These are phyloP conservation scores for Brassica rapa DNA, from an alignment of 345 rosid species.

Conservation along the genomic window DNA sequence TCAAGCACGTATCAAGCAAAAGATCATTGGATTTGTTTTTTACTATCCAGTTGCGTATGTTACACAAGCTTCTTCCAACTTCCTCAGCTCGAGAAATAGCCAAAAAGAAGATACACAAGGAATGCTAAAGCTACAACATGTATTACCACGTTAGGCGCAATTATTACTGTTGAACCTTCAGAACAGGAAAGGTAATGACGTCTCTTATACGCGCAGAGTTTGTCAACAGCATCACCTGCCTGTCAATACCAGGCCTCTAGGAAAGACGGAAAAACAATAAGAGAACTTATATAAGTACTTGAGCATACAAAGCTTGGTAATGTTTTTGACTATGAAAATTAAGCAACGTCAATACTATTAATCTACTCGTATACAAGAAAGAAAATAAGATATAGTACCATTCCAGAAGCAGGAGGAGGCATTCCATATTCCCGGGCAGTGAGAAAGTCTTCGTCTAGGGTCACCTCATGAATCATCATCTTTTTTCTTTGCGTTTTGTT, in stretches of 20 bases:
- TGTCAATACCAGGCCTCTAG: slow-evolving; percentile 91
- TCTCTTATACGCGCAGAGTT: slow-evolving; percentile 86
- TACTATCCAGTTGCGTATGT: slow-evolving; percentile 1
- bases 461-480: slow-evolving; percentile 76
- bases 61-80: slow-evolving; percentile 5
- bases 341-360: neutral
- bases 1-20: neutral
- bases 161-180: slow-evolving; percentile 63
- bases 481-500: slow-evolving; percentile 40
- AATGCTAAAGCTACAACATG: slow-evolving; percentile 27
- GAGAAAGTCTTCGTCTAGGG: slow-evolving; percentile 88
- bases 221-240: slow-evolving; percentile 52
- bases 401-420: slow-evolving; percentile 93
- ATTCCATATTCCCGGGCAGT: slow-evolving; percentile 94
- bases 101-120: slow-evolving; percentile 20
- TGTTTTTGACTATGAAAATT: neutral
- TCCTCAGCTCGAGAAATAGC: slow-evolving; percentile 2
- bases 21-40: slow-evolving; percentile 6
- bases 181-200: slow-evolving; percentile 87
- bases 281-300: neutral
- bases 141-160: slow-evolving; percentile 2
- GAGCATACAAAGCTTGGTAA: neutral
- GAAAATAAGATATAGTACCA: slow-evolving; percentile 49
- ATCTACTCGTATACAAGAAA: neutral
- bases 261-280: slow-evolving; percentile 14